Evolutionary conservation across 2,329 filamentous ascomycete species (phyloP).

Genomic region (Cercospora citrullina): DNA sequence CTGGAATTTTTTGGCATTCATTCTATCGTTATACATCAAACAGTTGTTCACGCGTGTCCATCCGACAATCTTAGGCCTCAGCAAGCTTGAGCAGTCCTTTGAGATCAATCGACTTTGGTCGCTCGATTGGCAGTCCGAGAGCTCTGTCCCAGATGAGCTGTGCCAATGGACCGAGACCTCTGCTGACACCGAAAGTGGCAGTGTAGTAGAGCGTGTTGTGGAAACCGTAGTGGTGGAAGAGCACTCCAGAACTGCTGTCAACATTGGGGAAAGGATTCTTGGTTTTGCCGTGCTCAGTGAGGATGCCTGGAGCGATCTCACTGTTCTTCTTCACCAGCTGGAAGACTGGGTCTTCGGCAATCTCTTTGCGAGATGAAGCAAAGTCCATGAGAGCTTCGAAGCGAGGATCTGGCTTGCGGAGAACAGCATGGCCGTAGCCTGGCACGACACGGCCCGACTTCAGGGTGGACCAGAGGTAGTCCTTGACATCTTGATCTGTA

Average conservation of each 20-base stretch:
- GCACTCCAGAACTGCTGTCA: slow-evolving; percentile 85
- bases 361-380: slow-evolving; percentile 78
- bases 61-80: slow-evolving; percentile 25
- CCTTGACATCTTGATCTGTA: slow-evolving; percentile 76
- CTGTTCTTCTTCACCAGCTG: slow-evolving; percentile 91
- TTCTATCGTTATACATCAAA: slow-evolving; percentile 5
- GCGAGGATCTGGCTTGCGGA: slow-evolving; percentile 93
- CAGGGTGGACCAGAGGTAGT: slow-evolving; percentile 90
- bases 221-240: slow-evolving; percentile 99
- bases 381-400: slow-evolving; percentile 98
- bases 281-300: slow-evolving; percentile 87
- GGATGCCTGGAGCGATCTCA: slow-evolving; percentile 82
- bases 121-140: slow-evolving; percentile 90
- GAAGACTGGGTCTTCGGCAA: slow-evolving; percentile 86
- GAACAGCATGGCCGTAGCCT: slow-evolving; percentile 91
- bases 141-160: slow-evolving; percentile 97
- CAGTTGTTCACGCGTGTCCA: background rate
- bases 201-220: slow-evolving; percentile 95
- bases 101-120: slow-evolving; percentile 96
- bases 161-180: slow-evolving; percentile 79
- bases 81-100: slow-evolving; percentile 72
- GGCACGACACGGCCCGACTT: slow-evolving; percentile 93
- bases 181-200: slow-evolving; percentile 68
- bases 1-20: background rate
- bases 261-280: slow-evolving; percentile 82